Conservation (phyloP, 148 eudicot species). For the Arctostaphylos glauca region DNA sequence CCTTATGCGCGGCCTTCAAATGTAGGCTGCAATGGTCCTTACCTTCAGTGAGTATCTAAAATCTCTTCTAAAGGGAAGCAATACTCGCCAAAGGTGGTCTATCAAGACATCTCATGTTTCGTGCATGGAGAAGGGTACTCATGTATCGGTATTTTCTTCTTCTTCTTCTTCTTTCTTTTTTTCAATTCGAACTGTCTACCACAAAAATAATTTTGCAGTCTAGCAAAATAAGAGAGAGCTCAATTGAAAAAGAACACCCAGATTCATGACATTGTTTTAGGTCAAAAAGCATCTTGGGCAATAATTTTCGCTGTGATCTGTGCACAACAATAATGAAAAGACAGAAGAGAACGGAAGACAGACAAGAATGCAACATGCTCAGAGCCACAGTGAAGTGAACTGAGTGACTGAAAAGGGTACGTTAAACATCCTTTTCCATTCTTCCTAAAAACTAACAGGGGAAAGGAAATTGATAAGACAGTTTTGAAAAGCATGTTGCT, state of each 20-base stretch:
- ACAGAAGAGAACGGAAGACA: background rate
- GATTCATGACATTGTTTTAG: background rate
- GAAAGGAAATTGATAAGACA: background rate
- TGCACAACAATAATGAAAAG: background rate
- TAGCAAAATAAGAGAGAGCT: background rate
- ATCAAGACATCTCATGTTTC: background rate
- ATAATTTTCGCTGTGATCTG: background rate
- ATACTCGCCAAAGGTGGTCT: background rate
- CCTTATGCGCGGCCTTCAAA: background rate
- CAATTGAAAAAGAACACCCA: background rate
- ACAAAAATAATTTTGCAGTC: background rate
- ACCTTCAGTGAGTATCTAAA: background rate
- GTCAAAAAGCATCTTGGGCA: background rate
- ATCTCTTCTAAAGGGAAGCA: background rate
- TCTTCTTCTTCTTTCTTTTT: background rate
- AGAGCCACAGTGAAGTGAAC: background rate
- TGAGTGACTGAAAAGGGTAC: background rate
- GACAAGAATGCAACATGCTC: background rate
- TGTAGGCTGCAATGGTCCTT: background rate
- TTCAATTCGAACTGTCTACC: background rate
- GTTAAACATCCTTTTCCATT: background rate
- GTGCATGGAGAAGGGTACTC: background rate
- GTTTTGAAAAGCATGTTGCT: background rate
- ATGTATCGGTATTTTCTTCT: background rate
- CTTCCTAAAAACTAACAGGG: background rate